Conservation (phyloP, 768 basidiomycete genomes). For the Amanita exitialis region DNA sequence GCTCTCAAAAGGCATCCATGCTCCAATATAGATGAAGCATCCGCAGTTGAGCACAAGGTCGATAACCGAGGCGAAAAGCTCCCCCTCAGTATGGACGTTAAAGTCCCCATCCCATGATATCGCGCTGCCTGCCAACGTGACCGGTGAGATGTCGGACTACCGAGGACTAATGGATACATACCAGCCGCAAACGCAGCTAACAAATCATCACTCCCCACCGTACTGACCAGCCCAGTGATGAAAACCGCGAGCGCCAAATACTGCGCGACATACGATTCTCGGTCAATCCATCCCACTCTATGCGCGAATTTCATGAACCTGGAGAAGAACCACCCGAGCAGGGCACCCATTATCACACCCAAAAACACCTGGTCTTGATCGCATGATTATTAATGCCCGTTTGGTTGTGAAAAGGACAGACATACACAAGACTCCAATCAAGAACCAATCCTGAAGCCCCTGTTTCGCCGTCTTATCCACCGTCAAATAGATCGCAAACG, state of each 20-base stretch:
- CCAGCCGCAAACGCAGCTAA: slow-evolving; percentile 84
- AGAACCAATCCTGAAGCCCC: slow-evolving; percentile 79
- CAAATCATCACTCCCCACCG: slow-evolving; percentile 81
- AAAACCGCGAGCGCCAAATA: slow-evolving; percentile 67
- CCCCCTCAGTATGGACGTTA: slow-evolving; percentile 72
- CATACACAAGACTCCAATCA: slow-evolving; percentile 76
- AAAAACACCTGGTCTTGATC: slow-evolving; percentile 3
- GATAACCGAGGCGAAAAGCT: slow-evolving; percentile 83
- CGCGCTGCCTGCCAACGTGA: slow-evolving; percentile 50
- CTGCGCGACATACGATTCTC: slow-evolving; percentile 84
- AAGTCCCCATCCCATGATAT: slow-evolving; percentile 90
- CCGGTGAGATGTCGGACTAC: neutral
- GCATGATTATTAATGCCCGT: neutral
- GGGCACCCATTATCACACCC: neutral
- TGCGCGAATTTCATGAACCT: slow-evolving; percentile 33
- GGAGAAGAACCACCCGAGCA: slow-evolving; percentile 4
- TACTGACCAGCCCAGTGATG: slow-evolving; percentile 68
- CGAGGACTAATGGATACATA: slow-evolving; percentile 15
- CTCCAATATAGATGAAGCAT: slow-evolving; percentile 81
- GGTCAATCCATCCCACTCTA: slow-evolving; percentile 53
- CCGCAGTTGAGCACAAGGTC: slow-evolving; percentile 78
- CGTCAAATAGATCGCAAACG: slow-evolving; percentile 78
- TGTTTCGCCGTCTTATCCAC: slow-evolving; percentile 49
- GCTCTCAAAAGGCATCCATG: slow-evolving; percentile 65
- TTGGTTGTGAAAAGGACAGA: slow-evolving; percentile 16